Base-by-base conservation (phyloP, 2,329 filamentous ascomycete genomes). In the Penicillium palitans region DNA sequence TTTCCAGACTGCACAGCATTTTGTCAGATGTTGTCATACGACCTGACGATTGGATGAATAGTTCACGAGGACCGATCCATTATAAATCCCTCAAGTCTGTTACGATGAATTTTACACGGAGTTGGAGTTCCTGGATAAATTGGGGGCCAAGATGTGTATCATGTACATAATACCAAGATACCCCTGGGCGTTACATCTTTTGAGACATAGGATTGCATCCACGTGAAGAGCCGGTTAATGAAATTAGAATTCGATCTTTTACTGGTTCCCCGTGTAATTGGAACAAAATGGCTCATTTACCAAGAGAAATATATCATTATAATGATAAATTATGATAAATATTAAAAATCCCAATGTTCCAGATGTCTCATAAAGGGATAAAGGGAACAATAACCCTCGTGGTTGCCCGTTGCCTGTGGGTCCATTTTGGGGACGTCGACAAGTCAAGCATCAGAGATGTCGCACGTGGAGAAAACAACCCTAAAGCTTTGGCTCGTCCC, bases 1-100 rank as follows among this genome's bases (percentile, higher is more conserved):
- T 40, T 40, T 25, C 25, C 60, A 75, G 73, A 74, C 60, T 67
- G 68, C 42, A 64, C 66, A 44, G 55, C 55, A 12, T 74, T 75
- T 42, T 72, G 71, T 51, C 65, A 71, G 51, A 68, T 73, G 58
- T 57, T 73, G 24, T 66, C 68, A 35, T 61, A 57, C 40, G 66
- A 68, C 41, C 61, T 68, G 52, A 61, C 60, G 52, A 66, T 68
- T 64, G 64, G 66, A 63, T 68, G 63, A 68, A 27, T 17, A 15
- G 19, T 21, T 29, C 15, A 24, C 6, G n/a, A 27, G 21, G 39
- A 13, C 4, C 4, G 19, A 33, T 24, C 1, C 15, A 33, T 19
- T 17, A 17, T 46, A 39, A 21, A 21, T 27, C 17, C 17, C 31
- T 19, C 33, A 47, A 2, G 21, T 10, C 8, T 41, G 10, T 25